Base-by-base conservation (phyloP, 176 grass and related monocot genomes). In the Cenchrus fungigraminus region DNA sequence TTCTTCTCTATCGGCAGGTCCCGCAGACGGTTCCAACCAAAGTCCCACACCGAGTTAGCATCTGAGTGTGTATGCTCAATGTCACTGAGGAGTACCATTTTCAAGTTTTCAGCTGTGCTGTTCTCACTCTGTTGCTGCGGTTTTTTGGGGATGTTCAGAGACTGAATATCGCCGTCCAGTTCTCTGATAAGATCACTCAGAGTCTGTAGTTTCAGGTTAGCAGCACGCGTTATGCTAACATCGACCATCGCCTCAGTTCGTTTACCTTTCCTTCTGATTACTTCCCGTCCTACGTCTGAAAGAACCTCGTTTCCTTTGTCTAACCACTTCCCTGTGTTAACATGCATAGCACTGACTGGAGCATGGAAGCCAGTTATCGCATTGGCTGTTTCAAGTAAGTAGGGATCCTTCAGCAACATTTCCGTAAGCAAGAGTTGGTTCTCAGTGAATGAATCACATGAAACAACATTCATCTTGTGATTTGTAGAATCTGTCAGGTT, bases 31-130 rank as follows among this genome's bases (percentile, higher is more conserved):
- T 91, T 91, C 97, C 93, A 99, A 12, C 88, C 88, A 43, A 94
- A 92, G 79, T 94, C 91, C 97, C 97, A 96, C 84, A 82, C 84
- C 12, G 91, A 91, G 89, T 94, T 96, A 49, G 86, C 75, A 88
- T 96, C 97, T 13, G 91, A 85, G 59, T 92, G 86, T 6, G 64
- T 77, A 16, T 51, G 87, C 44, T 78, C 65, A 31, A 96, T 91
- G 81, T 99, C 97, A n/a, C 84, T 85, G 52, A 68, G 56, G 71
- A 99, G 84, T 17, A 92, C 86, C 86, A 59, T 84, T 6, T 77
- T 83, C 66, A 92, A 22, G 56, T 74, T 73, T 53, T 90, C 86
- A 59, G 87, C 86, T 25, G 54, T 42, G 47, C 88, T 61, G 3
- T 29, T 20, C 20, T 53, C 75, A n/a, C 49, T 83, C 4, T 19